These are phyloP conservation scores for Chytriomyces hyalinus DNA, from an alignment of 192 early-diverging fungal species.

Conservation along the genomic window DNA sequence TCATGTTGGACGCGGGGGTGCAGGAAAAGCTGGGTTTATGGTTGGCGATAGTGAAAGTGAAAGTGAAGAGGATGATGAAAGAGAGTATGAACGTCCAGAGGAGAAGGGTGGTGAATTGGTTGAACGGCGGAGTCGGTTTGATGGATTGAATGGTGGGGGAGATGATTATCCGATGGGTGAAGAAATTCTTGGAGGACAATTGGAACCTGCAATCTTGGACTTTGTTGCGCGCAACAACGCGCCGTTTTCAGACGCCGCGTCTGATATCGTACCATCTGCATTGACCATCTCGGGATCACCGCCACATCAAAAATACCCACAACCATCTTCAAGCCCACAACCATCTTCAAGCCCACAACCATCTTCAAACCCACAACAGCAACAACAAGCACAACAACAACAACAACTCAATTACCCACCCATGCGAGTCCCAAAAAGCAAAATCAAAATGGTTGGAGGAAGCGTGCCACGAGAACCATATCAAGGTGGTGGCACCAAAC, in stretches of 20 bases:
- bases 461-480: neutral
- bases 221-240: neutral
- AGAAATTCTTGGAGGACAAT: neutral
- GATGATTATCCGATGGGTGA: neutral
- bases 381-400: too few species aligned
- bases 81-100: neutral
- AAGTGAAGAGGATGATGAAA: conserved; percentile 10
- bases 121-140: conserved; percentile 9
- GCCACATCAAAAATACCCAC: neutral
- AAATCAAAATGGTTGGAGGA: neutral
- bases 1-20: neutral
- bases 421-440: neutral
- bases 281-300: neutral
- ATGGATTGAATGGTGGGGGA: neutral
- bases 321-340: neutral
- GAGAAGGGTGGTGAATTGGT: neutral
- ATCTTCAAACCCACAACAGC: neutral
- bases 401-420: neutral
- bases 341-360: neutral
- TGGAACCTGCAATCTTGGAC: neutral
- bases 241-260: neutral
- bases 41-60: neutral
- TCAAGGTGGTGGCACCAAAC: neutral
- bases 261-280: neutral
- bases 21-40: conserved; percentile 2